Conservation (phyloP, 75 land plant species). For the Cupressus sempervirens region DNA sequence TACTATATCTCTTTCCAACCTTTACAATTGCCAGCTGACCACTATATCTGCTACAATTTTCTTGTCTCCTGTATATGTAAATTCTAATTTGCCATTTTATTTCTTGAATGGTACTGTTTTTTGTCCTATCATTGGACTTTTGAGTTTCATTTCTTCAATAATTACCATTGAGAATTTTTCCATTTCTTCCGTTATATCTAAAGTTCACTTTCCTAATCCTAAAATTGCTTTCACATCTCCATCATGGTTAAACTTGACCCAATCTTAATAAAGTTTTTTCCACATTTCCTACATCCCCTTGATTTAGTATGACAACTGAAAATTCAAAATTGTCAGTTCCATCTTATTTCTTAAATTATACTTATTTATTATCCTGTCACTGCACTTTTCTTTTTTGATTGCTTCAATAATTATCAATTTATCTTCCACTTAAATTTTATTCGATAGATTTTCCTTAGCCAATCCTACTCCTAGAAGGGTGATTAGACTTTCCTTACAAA, state of each 20-base stretch:
- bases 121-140: background rate
- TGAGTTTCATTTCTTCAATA: background rate
- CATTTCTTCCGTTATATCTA: background rate
- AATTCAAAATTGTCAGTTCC: background rate
- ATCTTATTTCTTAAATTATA: background rate
- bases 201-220: background rate
- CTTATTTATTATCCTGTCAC: background rate
- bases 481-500: background rate
- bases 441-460: background rate
- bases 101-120: background rate
- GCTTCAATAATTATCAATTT: background rate
- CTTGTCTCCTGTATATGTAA: background rate
- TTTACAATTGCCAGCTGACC: background rate
- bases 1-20: background rate
- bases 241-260: background rate
- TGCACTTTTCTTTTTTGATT: background rate
- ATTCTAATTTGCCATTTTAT: background rate
- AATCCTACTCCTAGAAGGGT: background rate
- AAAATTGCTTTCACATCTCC: background rate
- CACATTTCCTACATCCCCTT: background rate
- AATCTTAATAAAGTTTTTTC: background rate
- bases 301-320: background rate
- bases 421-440: background rate
- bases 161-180: background rate
- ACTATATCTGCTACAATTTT: background rate